Evolutionary conservation across 148 eudicot genomes (phyloP), one percentile per base, ranked within the genome.

Genomic region (Camellia granthamiana): DNA sequence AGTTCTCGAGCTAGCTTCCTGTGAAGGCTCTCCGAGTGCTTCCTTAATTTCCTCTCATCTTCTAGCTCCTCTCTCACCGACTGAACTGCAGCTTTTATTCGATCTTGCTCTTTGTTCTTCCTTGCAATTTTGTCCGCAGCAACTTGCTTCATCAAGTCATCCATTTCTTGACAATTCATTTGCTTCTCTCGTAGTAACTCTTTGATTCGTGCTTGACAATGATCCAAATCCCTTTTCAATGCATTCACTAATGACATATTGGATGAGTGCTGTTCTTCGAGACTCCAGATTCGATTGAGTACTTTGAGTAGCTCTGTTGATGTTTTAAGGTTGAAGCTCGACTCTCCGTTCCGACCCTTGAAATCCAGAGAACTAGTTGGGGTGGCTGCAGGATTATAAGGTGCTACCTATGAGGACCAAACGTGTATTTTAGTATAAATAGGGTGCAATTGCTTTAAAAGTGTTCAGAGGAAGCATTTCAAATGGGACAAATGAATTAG

Each of bases 281-380:
- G 97, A 84, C 82, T 90, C 97, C 94, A 93, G 38, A 95, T 95
- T 61, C 91, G 89, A 78, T 93, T 90, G 49, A 95, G 91, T 74
- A 95, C 88, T 85, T 88, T 91, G 75, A 93, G 92, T 16, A 93
- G 77, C 84, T 93, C 97, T 0, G 93, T 86, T 41, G 97, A 92
- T 71, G 97, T 93, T 88, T 93, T 88, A 58, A 95, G 89, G 85
- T 80, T 84, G 72, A 82, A 85, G 74, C 71, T 84, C 38, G 93
- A 79, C 67, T 89, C 88, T 69, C 86, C 83, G 56, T 72, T 61
- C 79, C 85, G 87, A 64, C 88, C 91, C 83, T 85, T 90, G 61
- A 89, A 76, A 72, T 86, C 89, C 84, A 86, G 2, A 70, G 94
- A 89, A 81, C 89, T 85, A 63, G 84, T 75, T 54, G 97, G 90